Base-by-base conservation (phyloP, 208 protist species). In the Wallacemonas rigidus region DNA sequence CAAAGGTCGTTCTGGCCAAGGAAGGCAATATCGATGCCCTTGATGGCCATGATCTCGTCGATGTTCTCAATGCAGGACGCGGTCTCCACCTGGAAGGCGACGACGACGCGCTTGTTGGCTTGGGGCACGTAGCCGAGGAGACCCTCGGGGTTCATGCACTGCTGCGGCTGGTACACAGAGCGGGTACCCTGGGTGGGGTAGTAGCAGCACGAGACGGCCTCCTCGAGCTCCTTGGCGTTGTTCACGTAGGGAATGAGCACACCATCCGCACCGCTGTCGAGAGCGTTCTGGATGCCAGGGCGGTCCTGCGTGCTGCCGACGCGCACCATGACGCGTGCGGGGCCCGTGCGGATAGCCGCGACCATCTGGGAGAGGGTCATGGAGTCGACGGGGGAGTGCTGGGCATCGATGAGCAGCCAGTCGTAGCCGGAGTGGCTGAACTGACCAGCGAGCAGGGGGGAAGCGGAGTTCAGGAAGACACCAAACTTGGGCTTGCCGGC, bases 191-290 rank as follows among this genome's bases (percentile, higher is more conserved):
- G 75, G 41, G 85, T 92, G 62, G 87, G 87, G 72, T 93, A 93
- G 76, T 81, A 90, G 83, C 88, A 93, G 81, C 88, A 93, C 35
- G 85, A 85, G 60, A 93, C 88, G 12, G 88, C 88, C 68, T 82
- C 88, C 72, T 72, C 7, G 69, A 93, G 79, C 83, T 93, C 88
- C 77, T 72, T 67, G 41, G 87, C 87, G 71, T 79, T 90, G 82
- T 93, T 93, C 65, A 93, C 83, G 76, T 93, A 90, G 55, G 88
- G 88, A 76, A 93, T 93, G 62, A 93, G 85, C 72, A 93, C 83
- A 38, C 88, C 88, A 73, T 93, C 85, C 54, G 85, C 88, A 71
- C 88, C 88, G 75, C 74, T 81, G 77, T 93, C 88, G 55, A 93
- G 88, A 39, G 88, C 85, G 71, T 77, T 81, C 79, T 93, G 88